Base-by-base conservation (phyloP, 31 red algal species). In the Odonthalia washingtoniensis region DNA sequence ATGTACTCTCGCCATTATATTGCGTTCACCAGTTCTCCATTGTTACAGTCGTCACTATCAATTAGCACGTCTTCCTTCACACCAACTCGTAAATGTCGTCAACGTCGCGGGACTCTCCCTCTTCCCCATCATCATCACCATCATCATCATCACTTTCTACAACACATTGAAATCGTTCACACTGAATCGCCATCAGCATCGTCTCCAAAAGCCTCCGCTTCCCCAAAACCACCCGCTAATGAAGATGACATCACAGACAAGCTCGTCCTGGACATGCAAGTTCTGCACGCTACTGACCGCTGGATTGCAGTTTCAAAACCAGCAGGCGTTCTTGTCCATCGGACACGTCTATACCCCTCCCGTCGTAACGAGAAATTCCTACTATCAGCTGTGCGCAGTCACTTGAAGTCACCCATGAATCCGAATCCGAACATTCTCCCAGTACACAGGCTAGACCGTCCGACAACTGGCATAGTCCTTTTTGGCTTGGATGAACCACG, bases 281-380 rank as follows among this genome's bases (percentile, higher is more conserved):
- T 85, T 36, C 28, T 85, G 17, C 36, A 31, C 21, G 3, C 44
- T 2, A 64, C 77, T 9, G 79, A 84, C 4, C 75, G 33, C 5
- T 92, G 90, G 90, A 74, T 94, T 40, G 86, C 87, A 5, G 85
- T 86, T 1, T 72, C 83, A 63, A 94, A 94, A 66, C 92, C 92
- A 4, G 62, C 86, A 37, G 74, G 82, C 17, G 68, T 94, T 9
- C 65, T 94, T n/a, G 74, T 94, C 27, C 92, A 94, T 72, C 62
- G 81, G 78, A 94, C 86, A n/a, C 82, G 78, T 18, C 67, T 85
- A 1, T 84, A 86, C 78, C 70, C 83, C 33, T 6, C 86, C 1
- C 30, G 27, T 32, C 82, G 74, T 9, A 40, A 68, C 18, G 82
- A 87, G 37, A 61, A 16, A 30, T 92, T 74, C 65, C 65, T 92